Conservation (phyloP, 116 monocot species). For the Cymodocea nodosa region DNA sequence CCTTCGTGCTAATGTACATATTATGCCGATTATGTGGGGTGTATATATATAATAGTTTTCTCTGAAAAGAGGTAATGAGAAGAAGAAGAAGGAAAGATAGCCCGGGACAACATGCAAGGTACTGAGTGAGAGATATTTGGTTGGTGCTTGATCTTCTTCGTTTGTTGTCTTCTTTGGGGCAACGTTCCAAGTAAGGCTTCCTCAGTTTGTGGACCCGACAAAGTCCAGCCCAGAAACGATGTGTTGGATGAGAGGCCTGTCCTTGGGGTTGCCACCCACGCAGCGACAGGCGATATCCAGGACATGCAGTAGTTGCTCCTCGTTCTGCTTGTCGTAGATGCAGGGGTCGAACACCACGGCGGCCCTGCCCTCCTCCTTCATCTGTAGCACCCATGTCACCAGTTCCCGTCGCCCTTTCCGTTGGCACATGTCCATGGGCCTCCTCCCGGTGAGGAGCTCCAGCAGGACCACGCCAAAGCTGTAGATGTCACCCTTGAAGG, state of each 20-base stretch:
- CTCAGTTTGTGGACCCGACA: neutral
- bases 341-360: constrained; percentile 33
- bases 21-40: too few relatives aligned
- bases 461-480: constrained; percentile 61
- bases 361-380: constrained; percentile 37
- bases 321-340: constrained; percentile 27
- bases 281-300: constrained; percentile 46
- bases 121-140: too few relatives aligned
- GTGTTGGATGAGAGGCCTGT: constrained; percentile 28
- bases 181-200: too few relatives aligned
- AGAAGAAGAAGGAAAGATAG: too few relatives aligned
- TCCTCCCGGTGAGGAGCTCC: constrained; percentile 50
- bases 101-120: too few relatives aligned
- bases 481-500: constrained; percentile 57
- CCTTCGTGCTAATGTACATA: too few relatives aligned
- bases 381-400: constrained; percentile 41
- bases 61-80: too few relatives aligned
- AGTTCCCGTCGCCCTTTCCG: constrained; percentile 33
- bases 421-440: constrained; percentile 55
- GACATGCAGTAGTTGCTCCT: constrained; percentile 24
- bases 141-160: too few relatives aligned
- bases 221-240: constrained; percentile 36
- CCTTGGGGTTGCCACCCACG: constrained; percentile 29
- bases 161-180: too few relatives aligned
- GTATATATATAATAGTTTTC: too few relatives aligned